phyloP scores from a whole-genome alignment of 176 grass and related monocot species.

The Poa pratensis region DNA sequence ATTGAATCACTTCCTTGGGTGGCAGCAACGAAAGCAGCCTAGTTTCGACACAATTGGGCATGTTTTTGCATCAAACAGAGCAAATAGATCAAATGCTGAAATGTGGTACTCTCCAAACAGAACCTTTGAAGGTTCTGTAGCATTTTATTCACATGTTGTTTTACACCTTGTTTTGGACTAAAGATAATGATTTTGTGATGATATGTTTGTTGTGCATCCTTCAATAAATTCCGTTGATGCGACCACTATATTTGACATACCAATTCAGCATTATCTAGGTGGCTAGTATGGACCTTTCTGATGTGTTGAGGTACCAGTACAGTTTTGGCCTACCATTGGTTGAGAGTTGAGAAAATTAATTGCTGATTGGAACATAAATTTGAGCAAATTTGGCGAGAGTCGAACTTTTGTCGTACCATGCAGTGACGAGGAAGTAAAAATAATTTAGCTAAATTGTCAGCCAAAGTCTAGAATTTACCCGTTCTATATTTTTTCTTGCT shows the following conservation, averaged over 20 bases:
- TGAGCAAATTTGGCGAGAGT: not conserved
- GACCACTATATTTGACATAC: not conserved
- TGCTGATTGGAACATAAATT: slow-evolving; percentile 4
- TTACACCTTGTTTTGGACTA: not conserved
- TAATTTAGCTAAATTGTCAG: not conserved
- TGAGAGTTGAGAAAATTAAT: slow-evolving; percentile 3
- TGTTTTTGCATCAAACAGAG: not conserved
- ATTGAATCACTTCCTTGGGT: not conserved
- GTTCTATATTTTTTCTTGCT: not conserved
- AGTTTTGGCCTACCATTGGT: not conserved
- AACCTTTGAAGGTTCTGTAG: not conserved
- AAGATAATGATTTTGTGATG: not conserved
- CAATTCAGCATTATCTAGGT: not conserved
- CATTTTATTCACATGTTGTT: not conserved
- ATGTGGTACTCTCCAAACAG: not conserved
- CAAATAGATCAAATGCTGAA: not conserved
- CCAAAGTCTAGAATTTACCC: not conserved
- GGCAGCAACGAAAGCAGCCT: not conserved
- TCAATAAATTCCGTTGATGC: slow-evolving; percentile 29
- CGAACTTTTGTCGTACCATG: not conserved
- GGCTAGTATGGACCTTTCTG: slow-evolving; percentile 11
- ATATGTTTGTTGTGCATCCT: not conserved
- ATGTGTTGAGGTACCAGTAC: not conserved
- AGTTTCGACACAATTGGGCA: not conserved
- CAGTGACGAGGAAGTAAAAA: not conserved